A percentile compares a stretch with the other conserved stretches of the same genome.
phyloP scores from a whole-genome alignment of 2,329 filamentous ascomycete genomes.

The Ceratocystiopsis brevicomis region DNA sequence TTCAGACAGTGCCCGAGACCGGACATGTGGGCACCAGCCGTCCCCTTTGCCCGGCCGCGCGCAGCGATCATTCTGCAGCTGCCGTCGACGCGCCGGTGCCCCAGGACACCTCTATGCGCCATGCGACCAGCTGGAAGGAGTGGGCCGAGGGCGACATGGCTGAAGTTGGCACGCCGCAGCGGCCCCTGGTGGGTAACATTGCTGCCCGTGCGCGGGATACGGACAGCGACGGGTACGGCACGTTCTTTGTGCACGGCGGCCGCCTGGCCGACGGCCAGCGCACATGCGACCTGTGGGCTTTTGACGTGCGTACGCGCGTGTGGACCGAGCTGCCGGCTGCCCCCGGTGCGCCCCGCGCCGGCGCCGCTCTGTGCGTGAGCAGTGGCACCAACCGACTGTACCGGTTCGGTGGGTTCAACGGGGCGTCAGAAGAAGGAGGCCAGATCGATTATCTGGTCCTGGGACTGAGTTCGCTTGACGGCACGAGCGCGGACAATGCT shows the following conservation, averaged over 20 bases:
- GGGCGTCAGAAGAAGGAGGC: conserved; percentile 48
- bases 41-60: conserved; percentile 35
- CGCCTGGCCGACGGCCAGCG: conserved; percentile 46
- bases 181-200: conserved; percentile 36
- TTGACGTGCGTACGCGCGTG: conserved; percentile 40
- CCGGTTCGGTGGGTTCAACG: conserved; percentile 67
- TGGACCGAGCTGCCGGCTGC: conserved; percentile 54
- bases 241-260: conserved; percentile 60
- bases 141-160: conserved; percentile 37
- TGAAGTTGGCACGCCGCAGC: conserved; percentile 38
- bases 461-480: conserved; percentile 35
- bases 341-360: conserved; percentile 46
- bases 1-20: conserved; percentile 3
- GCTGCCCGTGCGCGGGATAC: conserved; percentile 40
- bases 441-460: conserved; percentile 47
- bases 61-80: conserved; percentile 51
- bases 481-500: conserved; percentile 20
- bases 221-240: conserved; percentile 43
- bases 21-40: conserved; percentile 8
- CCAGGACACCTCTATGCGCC: conserved; percentile 1
- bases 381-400: conserved; percentile 40
- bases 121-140: conserved; percentile 30
- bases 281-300: conserved; percentile 56
- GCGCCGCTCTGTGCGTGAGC: conserved; percentile 45
- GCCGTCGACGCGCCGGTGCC: conserved; percentile 19